Conservation (phyloP, 108 stramenopile genomes). For the Bacterosira constricta region DNA sequence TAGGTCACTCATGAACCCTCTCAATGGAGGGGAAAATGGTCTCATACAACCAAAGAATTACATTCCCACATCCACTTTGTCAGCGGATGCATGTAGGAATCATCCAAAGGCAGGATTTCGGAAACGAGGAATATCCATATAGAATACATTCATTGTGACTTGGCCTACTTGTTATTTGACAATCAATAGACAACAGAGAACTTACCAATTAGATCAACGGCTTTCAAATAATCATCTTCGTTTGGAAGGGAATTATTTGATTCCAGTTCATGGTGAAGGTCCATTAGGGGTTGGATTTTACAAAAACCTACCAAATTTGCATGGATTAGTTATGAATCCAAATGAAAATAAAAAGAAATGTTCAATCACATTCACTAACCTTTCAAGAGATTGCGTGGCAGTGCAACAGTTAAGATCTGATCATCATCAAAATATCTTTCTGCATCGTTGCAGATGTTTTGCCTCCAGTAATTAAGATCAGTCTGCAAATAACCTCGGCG, state of each 20-base stretch:
- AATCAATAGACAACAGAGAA: no score
- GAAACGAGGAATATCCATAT: no score
- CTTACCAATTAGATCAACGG: constrained; percentile 67
- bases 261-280: constrained; percentile 58
- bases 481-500: constrained; percentile 70
- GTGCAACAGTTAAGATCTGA: constrained; percentile 58
- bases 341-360: not conserved
- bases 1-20: no score
- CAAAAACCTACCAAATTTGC: constrained; percentile 64
- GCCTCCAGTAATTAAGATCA: constrained; percentile 62
- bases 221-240: constrained; percentile 70
- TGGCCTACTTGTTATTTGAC: no score
- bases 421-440: constrained; percentile 33
- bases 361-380: not conserved
- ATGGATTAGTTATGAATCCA: not conserved
- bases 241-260: constrained; percentile 51
- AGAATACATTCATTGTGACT: no score
- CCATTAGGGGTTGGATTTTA: constrained; percentile 75
- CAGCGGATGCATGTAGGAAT: no score
- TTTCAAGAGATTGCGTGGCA: constrained; percentile 78
- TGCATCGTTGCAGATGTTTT: not conserved
- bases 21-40: no score
- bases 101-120: no score
- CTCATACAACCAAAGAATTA: no score
- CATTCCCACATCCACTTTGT: no score